A percentile compares a stretch with the other conserved stretches of the same genome.
Evolutionary conservation across 2,329 filamentous ascomycete genomes (phyloP).

Genomic region (Claviceps digitariae): DNA sequence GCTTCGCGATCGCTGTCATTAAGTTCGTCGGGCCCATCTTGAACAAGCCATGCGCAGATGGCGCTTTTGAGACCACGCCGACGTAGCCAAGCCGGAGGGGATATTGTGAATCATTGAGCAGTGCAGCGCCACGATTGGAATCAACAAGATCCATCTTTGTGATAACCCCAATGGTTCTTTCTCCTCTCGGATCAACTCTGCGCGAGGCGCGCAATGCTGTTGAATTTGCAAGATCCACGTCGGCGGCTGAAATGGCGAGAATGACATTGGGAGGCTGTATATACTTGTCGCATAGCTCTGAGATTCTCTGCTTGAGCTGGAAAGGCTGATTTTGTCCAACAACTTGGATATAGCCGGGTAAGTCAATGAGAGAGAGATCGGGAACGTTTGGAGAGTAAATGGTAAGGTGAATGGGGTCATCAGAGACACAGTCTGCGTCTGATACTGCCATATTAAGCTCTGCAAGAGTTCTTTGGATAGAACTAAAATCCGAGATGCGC

Average conservation of each 20-base stretch:
- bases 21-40: slow-evolving; percentile 72
- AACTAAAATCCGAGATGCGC: slow-evolving; percentile 81
- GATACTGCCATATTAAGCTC: slow-evolving; percentile 91
- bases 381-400: slow-evolving; percentile 94
- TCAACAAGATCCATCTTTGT: slow-evolving; percentile 99
- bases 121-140: slow-evolving; percentile 58
- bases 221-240: slow-evolving; percentile 94
- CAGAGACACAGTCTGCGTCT: slow-evolving; percentile 80
- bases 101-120: slow-evolving; percentile 83
- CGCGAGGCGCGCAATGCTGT: slow-evolving; percentile 81
- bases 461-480: slow-evolving; percentile 85
- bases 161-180: slow-evolving; percentile 95
- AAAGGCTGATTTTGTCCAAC: slow-evolving; percentile 79
- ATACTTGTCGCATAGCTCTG: slow-evolving; percentile 94
- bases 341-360: slow-evolving; percentile 96
- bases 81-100: slow-evolving; percentile 92
- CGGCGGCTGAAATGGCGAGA: slow-evolving; percentile 89
- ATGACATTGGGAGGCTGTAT: slow-evolving; percentile 95
- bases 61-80: slow-evolving; percentile 79
- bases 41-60: slow-evolving; percentile 59
- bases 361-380: slow-evolving; percentile 87
- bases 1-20: slow-evolving; percentile 66
- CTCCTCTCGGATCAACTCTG: slow-evolving; percentile 83
- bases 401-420: slow-evolving; percentile 90
- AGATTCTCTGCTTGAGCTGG: slow-evolving; percentile 89